Conservation (phyloP, 2,329 filamentous ascomycete species). For the Paracoccidioides lutzii region DNA sequence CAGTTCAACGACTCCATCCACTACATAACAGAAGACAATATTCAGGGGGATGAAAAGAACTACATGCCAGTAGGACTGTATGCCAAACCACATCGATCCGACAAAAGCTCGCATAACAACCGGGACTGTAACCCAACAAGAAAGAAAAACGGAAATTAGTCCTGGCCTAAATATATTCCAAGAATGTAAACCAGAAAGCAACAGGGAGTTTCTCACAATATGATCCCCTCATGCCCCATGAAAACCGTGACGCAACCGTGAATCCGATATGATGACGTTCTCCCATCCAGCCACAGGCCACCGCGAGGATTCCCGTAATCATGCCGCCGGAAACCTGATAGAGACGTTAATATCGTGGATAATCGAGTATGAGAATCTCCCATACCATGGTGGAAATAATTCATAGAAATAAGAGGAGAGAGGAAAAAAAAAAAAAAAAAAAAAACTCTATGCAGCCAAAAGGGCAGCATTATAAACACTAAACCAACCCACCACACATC, state of each 20-base stretch:
- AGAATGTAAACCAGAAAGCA: too few species aligned
- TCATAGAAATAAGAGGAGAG: neutral
- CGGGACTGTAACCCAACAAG: slow-evolving; percentile 11
- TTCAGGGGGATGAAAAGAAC: neutral
- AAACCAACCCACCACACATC: slow-evolving; percentile 12
- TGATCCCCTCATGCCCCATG: slow-evolving; percentile 16
- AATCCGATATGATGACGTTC: slow-evolving; percentile 18
- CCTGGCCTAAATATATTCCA: neutral
- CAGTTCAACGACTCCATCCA: neutral
- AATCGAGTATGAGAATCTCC: neutral
- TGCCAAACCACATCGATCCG: slow-evolving; percentile 13
- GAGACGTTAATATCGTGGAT: neutral
- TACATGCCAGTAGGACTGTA: slow-evolving; percentile 8
- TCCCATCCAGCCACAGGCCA: slow-evolving; percentile 18
- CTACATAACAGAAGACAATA: neutral
- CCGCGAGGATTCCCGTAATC: slow-evolving; percentile 15
- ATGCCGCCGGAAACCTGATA: slow-evolving; percentile 10
- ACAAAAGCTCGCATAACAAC: slow-evolving; percentile 4
- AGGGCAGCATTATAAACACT: neutral
- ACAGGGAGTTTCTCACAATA: slow-evolving; percentile 12
- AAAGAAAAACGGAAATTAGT: slow-evolving; percentile 13
- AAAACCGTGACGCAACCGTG: slow-evolving; percentile 16
- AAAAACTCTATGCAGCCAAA: too few species aligned
- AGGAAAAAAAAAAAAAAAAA: neutral
- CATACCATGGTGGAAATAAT: too few species aligned